Conservation (phyloP, 768 basidiomycete genomes). For the Leccinum fibrillosum region DNA sequence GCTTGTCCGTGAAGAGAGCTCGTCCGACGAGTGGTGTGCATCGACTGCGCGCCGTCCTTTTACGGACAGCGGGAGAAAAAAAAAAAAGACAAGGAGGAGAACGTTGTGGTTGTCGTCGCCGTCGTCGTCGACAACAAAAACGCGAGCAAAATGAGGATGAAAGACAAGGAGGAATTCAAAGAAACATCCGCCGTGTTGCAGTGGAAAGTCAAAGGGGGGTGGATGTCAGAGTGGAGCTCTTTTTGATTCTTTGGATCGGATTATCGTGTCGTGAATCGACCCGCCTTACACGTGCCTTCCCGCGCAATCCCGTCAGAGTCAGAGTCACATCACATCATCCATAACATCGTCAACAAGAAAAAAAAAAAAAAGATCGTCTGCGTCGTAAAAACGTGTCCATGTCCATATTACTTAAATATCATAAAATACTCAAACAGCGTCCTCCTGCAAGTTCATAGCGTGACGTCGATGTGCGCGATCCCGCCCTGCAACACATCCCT, state of each 20-base stretch:
- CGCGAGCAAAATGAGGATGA: background rate
- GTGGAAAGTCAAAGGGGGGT: background rate
- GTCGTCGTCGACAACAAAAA: background rate
- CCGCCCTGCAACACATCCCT: too few relatives aligned
- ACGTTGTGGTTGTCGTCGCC: background rate
- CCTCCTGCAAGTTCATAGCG: too few relatives aligned
- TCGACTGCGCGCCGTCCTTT: conserved; percentile 8
- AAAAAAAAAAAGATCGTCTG: background rate
- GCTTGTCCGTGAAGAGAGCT: background rate
- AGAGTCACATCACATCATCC: background rate
- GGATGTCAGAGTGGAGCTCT: background rate
- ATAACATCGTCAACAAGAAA: background rate
- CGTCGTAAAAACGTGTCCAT: too few relatives aligned
- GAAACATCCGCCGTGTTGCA: background rate
- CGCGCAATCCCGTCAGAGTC: conserved; percentile 3
- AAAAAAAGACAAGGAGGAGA: background rate
- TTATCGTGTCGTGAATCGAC: conserved; percentile 20
- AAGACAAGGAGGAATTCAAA: background rate
- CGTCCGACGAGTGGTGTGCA: conserved; percentile 17
- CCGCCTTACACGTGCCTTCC: conserved; percentile 13
- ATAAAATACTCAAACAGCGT: too few relatives aligned
- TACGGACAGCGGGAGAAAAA: background rate
- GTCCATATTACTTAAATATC: too few relatives aligned
- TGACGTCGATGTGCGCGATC: too few relatives aligned
- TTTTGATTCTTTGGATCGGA: conserved; percentile 22